Conservation (phyloP, 2,329 filamentous ascomycete genomes). For the Rutstroemia sp. region DNA sequence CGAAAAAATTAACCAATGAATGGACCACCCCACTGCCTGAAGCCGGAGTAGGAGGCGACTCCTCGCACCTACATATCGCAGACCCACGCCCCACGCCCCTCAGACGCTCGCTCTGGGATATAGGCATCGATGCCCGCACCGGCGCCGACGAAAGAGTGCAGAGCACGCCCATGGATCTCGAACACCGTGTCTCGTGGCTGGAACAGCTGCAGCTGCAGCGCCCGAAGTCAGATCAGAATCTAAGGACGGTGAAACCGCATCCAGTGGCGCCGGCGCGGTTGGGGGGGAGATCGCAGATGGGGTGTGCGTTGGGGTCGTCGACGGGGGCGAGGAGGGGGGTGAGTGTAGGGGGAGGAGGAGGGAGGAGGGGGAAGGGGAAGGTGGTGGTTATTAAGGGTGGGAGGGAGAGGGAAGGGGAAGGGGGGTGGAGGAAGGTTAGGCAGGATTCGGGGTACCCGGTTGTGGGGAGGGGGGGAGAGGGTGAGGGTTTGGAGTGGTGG, state of each 20-base stretch:
- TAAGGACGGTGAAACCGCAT: conserved; percentile 15
- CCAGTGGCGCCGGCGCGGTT: conserved; percentile 15
- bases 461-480: conserved; percentile 1
- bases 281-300: conserved; percentile 10
- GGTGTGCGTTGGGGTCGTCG: conserved; percentile 17
- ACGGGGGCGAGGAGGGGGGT: conserved; percentile 11
- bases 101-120: conserved; percentile 14
- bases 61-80: neutral
- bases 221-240: neutral
- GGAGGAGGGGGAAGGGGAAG: conserved; percentile 17
- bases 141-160: neutral
- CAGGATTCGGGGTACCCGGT: conserved; percentile 16
- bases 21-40: conserved; percentile 25
- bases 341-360: conserved; percentile 16
- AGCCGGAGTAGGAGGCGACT: conserved; percentile 9
- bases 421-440: conserved; percentile 9
- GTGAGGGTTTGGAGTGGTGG: neutral
- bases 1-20: conserved; percentile 21
- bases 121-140: conserved; percentile 18
- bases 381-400: neutral
- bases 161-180: neutral
- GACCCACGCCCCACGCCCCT: neutral
- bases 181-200: neutral
- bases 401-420: neutral
- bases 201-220: neutral